Conservation (phyloP, 1,284 basidiomycete genomes). For the Sanghuangporus weigelae region DNA sequence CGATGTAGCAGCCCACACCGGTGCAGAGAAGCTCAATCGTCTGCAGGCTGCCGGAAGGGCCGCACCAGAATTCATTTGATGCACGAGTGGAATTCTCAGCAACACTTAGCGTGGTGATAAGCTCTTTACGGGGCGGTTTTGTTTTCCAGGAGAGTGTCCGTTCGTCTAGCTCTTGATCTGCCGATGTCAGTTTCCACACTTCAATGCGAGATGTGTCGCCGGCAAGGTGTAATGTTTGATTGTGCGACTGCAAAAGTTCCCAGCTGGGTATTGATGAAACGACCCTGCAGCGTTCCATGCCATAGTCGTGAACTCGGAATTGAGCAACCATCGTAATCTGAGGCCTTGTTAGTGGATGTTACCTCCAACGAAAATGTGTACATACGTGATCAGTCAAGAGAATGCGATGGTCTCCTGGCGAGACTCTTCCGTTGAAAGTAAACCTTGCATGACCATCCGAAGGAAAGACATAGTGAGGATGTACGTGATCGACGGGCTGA, state of each 20-base stretch:
- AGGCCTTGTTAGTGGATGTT: not conserved
- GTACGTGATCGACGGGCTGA: conserved; percentile 15
- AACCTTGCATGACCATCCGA: conserved; percentile 15
- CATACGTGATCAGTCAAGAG: conserved; percentile 15
- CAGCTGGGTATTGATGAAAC: conserved; percentile 13
- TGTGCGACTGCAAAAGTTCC: conserved; percentile 7
- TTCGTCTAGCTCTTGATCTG: conserved; percentile 9
- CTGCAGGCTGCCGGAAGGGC: conserved; percentile 14
- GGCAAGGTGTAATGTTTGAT: conserved; percentile 14
- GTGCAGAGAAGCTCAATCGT: conserved; percentile 13
- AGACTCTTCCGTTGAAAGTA: conserved; percentile 16
- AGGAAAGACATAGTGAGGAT: conserved; percentile 13
- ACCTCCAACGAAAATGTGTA: not conserved
- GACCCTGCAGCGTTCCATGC: conserved; percentile 16
- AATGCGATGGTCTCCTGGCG: conserved; percentile 17
- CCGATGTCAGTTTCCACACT: conserved; percentile 13
- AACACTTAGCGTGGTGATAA: not conserved
- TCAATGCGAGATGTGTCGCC: conserved; percentile 14
- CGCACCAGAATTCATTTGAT: conserved; percentile 18
- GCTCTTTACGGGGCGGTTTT: conserved; percentile 9
- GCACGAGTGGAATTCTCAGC: conserved; percentile 11
- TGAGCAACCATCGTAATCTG: conserved; percentile 18
- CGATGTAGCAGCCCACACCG: conserved; percentile 13
- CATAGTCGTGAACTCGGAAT: conserved; percentile 18
- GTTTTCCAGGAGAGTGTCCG: conserved; percentile 12